Conservation (phyloP, 2,329 filamentous ascomycete species). For the Colletotrichum tanaceti region DNA sequence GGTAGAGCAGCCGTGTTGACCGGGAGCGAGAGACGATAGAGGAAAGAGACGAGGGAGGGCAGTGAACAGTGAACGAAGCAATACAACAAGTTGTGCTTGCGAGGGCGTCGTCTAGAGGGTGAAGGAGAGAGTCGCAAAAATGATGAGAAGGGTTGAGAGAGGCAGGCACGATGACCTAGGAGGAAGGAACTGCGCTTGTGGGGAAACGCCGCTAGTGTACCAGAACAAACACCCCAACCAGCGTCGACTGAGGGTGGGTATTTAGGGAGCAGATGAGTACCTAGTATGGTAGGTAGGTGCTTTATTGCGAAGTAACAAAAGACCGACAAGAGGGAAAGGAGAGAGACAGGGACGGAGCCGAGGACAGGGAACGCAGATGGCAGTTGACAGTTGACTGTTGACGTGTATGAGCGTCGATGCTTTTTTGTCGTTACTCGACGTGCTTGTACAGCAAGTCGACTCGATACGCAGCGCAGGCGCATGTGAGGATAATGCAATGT, state of each 20-base stretch:
- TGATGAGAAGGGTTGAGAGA: slow-evolving; percentile 7
- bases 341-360: background rate
- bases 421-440: slow-evolving; percentile 1
- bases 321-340: slow-evolving; percentile 1
- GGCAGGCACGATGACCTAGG: slow-evolving; percentile 10
- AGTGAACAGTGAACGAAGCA: slow-evolving; percentile 17
- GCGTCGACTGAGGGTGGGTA: slow-evolving; percentile 5
- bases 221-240: slow-evolving; percentile 15
- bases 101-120: background rate
- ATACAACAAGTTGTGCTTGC: slow-evolving; percentile 18
- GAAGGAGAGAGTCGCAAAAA: background rate
- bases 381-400: slow-evolving; percentile 10
- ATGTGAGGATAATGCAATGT: slow-evolving; percentile 17
- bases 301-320: background rate
- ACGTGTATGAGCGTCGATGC: slow-evolving; percentile 10
- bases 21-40: slow-evolving; percentile 4
- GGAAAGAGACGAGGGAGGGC: background rate
- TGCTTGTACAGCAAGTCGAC: slow-evolving; percentile 29
- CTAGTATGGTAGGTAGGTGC: no score
- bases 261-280: no score
- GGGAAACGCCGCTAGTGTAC: slow-evolving; percentile 32
- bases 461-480: slow-evolving; percentile 16
- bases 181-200: slow-evolving; percentile 15
- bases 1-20: slow-evolving; percentile 28
- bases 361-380: background rate